Evolutionary conservation across 2,329 filamentous ascomycete species (phyloP).

Genomic region (Colletotrichum chrysophilum): DNA sequence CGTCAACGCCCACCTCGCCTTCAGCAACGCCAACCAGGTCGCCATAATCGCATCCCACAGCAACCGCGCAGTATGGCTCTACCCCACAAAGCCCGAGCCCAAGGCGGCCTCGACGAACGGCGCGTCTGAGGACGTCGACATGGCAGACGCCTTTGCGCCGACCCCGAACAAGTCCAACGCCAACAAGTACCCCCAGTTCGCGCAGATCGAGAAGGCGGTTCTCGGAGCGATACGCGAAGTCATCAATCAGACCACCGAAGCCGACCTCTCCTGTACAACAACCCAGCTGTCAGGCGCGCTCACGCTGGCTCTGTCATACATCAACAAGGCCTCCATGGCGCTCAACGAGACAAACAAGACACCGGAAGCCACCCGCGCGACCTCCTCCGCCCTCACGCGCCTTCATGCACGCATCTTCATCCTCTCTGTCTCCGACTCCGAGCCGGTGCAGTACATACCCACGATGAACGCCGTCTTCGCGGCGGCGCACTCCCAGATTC

Average conservation of each 20-base stretch:
- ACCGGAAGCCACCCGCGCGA: conserved; percentile 39
- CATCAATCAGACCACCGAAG: conserved; percentile 69
- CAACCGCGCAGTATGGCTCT: conserved; percentile 87
- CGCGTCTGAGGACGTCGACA: conserved; percentile 60
- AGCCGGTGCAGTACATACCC: conserved; percentile 92
- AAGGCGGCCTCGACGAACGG: conserved; percentile 14
- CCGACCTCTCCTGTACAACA: conserved; percentile 74
- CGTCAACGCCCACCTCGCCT: conserved; percentile 94
- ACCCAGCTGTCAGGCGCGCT: conserved; percentile 92
- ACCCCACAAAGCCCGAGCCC: conserved; percentile 60
- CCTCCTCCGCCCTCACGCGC: conserved; percentile 43
- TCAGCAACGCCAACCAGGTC: conserved; percentile 91
- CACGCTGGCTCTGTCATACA: conserved; percentile 87
- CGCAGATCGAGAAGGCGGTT: conserved; percentile 83
- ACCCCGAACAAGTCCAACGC: conserved; percentile 51
- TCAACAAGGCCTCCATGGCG: conserved; percentile 79
- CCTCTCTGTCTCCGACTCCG: conserved; percentile 83
- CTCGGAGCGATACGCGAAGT: conserved; percentile 76
- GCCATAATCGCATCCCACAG: conserved; percentile 90
- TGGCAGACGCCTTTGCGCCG: conserved; percentile 51
- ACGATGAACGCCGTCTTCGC: conserved; percentile 99
- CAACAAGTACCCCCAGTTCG: conserved; percentile 95
- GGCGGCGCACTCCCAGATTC: conserved; percentile 84
- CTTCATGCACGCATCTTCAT: conserved; percentile 87
- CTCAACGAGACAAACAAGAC: conserved; percentile 61